Conservation (phyloP, 2,329 filamentous ascomycete species). For the Fusarium avenaceum region DNA sequence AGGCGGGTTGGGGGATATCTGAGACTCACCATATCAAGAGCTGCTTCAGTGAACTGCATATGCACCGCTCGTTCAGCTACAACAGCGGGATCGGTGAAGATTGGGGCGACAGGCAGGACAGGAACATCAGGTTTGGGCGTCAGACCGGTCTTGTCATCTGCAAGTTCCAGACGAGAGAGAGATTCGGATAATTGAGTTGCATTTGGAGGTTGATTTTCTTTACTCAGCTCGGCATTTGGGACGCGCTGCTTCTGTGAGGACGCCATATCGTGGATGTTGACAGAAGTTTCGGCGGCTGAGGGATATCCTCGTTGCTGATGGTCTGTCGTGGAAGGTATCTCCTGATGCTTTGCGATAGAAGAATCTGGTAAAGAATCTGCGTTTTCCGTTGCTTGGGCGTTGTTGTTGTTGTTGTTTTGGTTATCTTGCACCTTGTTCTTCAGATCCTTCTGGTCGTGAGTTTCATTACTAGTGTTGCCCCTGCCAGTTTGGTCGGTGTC, state of each 20-base stretch:
- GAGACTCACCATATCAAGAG: constrained; percentile 82
- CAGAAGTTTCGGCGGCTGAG: constrained; percentile 8
- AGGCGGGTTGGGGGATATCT: background rate
- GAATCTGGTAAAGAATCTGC: constrained; percentile 1
- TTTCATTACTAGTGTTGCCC: constrained; percentile 24
- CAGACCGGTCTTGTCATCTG: constrained; percentile 4
- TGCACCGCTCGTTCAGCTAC: constrained; percentile 54
- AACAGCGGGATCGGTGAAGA: constrained; percentile 49
- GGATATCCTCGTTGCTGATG: constrained; percentile 6
- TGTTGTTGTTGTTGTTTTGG: constrained; percentile 21
- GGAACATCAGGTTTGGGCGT: constrained; percentile 5
- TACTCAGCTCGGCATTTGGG: constrained; percentile 32
- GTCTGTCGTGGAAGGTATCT: background rate
- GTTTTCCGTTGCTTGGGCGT: constrained; percentile 4
- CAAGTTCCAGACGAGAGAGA: constrained; percentile 42
- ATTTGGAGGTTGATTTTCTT: constrained; percentile 51
- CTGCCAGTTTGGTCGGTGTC: constrained; percentile 37
- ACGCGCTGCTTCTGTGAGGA: constrained; percentile 11
- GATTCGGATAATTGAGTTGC: constrained; percentile 18
- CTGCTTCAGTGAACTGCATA: constrained; percentile 81
- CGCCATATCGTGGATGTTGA: constrained; percentile 41
- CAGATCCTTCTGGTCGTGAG: constrained; percentile 13
- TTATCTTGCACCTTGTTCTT: constrained; percentile 5
- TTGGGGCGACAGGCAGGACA: background rate
- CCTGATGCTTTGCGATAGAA: background rate